Conservation (phyloP, 1,284 basidiomycete genomes). For the Rhodotorula sp. region DNA sequence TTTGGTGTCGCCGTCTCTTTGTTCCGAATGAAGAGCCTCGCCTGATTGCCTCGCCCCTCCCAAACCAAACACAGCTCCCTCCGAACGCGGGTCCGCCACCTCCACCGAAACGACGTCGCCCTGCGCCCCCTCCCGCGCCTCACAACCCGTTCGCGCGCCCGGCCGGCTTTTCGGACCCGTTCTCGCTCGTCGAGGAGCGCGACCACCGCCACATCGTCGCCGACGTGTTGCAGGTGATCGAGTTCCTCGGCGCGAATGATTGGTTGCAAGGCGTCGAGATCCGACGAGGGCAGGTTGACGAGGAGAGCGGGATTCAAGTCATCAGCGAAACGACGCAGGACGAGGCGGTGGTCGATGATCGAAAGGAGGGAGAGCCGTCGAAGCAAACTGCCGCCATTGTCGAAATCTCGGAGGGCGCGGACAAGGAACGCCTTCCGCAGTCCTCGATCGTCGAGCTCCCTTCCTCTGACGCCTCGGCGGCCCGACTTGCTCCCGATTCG, state of each 20-base stretch:
- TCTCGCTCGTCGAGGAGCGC: conserved; percentile 68
- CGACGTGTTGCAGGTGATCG: conserved; percentile 88
- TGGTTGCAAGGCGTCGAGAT: conserved; percentile 81
- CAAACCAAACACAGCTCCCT: conserved; percentile 13
- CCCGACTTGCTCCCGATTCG: no score
- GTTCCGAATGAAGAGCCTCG: no score
- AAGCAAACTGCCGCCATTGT: not conserved
- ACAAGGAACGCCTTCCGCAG: not conserved
- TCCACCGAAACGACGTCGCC: conserved; percentile 19
- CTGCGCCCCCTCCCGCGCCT: conserved; percentile 47
- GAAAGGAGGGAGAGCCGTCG: not conserved
- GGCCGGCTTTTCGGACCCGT: conserved; percentile 22
- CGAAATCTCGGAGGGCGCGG: not conserved
- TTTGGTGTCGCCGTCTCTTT: not conserved
- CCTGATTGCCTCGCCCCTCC: no score
- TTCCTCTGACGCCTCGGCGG: not conserved
- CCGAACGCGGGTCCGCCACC: conserved; percentile 12
- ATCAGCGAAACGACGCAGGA: not conserved
- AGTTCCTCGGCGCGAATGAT: conserved; percentile 87
- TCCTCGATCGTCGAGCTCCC: not conserved
- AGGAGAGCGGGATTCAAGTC: conserved; percentile 52
- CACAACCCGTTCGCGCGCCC: conserved; percentile 62
- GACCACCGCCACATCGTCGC: conserved; percentile 88
- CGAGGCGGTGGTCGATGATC: not conserved
- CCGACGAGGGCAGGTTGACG: conserved; percentile 70